Conservation (phyloP, 2,329 filamentous ascomycete species). For the Metarhizium sp. region DNA sequence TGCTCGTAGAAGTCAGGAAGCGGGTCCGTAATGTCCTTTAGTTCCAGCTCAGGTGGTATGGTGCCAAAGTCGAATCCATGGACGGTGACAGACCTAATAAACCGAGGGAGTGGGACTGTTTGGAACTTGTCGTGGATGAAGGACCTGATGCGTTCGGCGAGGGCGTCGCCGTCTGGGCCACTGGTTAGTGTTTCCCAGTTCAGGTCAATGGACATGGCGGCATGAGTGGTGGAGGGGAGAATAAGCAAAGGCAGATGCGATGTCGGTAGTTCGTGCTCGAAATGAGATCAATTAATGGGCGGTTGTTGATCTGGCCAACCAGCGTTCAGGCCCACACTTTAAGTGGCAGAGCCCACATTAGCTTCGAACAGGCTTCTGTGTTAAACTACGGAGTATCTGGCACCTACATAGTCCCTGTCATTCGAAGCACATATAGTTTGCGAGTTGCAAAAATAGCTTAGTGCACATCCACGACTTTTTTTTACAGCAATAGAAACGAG, state of each 20-base stretch:
- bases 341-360: neutral
- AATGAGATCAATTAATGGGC: neutral
- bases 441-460: neutral
- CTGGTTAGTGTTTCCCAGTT: conserved; percentile 91
- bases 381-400: too few species aligned
- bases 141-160: conserved; percentile 77
- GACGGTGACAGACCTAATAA: conserved; percentile 93
- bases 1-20: conserved; percentile 94
- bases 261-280: neutral
- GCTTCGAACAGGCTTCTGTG: too few species aligned
- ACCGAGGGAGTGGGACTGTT: conserved; percentile 78
- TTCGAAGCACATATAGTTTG: too few species aligned
- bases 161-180: conserved; percentile 74
- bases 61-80: conserved; percentile 89
- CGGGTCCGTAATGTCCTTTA: conserved; percentile 95
- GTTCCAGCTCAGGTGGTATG: conserved; percentile 73
- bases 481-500: too few species aligned
- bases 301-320: neutral
- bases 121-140: conserved; percentile 98
- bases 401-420: too few species aligned
- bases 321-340: neutral
- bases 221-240: neutral
- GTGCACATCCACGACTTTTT: neutral
- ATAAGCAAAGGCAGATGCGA: neutral
- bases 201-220: conserved; percentile 87